These are phyloP conservation scores for Pseudogymnoascus sp. DNA, from an alignment of 2,329 filamentous ascomycete genomes.

Conservation along the genomic window DNA sequence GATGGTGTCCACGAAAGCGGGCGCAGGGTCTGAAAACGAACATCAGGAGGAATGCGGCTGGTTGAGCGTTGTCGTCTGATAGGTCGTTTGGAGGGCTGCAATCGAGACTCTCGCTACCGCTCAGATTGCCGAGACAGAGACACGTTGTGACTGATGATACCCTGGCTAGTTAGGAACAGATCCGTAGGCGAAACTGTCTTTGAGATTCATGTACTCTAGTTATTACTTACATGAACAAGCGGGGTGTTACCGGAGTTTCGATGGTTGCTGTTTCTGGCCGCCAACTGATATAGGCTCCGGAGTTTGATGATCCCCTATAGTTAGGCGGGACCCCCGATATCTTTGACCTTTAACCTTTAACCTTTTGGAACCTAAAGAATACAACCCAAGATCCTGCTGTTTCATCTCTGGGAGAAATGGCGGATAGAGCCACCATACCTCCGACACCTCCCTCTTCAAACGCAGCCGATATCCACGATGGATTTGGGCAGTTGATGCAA, in stretches of 20 bases:
- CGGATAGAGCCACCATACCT: not conserved
- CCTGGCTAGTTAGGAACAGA: not conserved
- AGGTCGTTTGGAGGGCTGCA: slow-evolving; percentile 1
- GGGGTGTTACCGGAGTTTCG: not conserved
- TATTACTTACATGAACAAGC: slow-evolving; percentile 8
- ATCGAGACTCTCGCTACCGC: slow-evolving; percentile 6
- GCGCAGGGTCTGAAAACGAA: slow-evolving; percentile 2
- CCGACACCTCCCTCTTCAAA: not conserved
- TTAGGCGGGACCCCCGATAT: slow-evolving; percentile 1
- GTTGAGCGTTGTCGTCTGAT: not conserved
- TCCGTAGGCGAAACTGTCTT: slow-evolving; percentile 1
- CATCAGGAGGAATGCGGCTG: slow-evolving; percentile 1
- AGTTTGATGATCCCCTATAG: not conserved
- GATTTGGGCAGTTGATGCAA: not conserved
- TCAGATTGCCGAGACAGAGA: slow-evolving; percentile 1
- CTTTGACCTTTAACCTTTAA: not conserved
- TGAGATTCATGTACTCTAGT: slow-evolving; percentile 4
- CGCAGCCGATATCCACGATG: not conserved
- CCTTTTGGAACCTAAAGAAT: not conserved
- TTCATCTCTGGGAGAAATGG: not conserved
- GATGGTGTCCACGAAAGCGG: slow-evolving; percentile 1
- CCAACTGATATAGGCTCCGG: not conserved
- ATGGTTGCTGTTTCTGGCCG: not conserved
- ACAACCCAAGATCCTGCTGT: not conserved
- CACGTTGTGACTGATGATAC: slow-evolving; percentile 1